Conservation (phyloP, 225 moss, liverwort and hornwort species). For the Marchantia polymorpha region DNA sequence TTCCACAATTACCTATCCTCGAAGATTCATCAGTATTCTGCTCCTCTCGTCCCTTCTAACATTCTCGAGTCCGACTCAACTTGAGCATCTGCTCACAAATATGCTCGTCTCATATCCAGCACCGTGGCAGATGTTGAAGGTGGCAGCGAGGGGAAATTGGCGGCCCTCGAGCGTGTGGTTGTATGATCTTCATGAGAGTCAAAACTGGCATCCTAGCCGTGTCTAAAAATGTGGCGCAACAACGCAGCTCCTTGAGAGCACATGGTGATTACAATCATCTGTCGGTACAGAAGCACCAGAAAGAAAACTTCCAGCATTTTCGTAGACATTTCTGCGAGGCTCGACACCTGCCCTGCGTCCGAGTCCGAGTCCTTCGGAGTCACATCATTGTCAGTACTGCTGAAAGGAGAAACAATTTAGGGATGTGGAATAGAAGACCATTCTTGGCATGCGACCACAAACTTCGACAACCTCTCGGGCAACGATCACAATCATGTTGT, state of each 20-base stretch:
- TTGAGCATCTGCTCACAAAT: not conserved
- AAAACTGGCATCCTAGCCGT: not conserved
- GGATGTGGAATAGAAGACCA: no score
- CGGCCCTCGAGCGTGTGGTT: not conserved
- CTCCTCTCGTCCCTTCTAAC: not conserved
- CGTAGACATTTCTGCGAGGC: not conserved
- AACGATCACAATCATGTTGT: not conserved
- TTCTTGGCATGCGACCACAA: not conserved
- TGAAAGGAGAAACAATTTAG: not conserved
- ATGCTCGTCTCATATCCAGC: not conserved
- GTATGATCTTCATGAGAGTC: not conserved
- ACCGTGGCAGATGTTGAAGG: not conserved
- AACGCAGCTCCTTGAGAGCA: conserved; percentile 6
- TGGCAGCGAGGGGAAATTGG: not conserved
- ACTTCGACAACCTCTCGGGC: not conserved
- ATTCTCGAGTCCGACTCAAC: not conserved
- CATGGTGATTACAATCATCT: not conserved
- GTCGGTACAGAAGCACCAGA: conserved; percentile 4
- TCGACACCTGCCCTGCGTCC: not conserved
- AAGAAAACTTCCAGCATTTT: not conserved
- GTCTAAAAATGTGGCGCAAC: not conserved
- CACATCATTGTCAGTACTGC: not conserved
- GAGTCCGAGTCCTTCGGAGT: no score
- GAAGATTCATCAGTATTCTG: not conserved
- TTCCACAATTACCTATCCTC: not conserved